A percentile compares a stretch with the other conserved stretches of the same genome.
phyloP scores from a whole-genome alignment of 176 grass and related monocot genomes.

The Zoysia pacifica region DNA sequence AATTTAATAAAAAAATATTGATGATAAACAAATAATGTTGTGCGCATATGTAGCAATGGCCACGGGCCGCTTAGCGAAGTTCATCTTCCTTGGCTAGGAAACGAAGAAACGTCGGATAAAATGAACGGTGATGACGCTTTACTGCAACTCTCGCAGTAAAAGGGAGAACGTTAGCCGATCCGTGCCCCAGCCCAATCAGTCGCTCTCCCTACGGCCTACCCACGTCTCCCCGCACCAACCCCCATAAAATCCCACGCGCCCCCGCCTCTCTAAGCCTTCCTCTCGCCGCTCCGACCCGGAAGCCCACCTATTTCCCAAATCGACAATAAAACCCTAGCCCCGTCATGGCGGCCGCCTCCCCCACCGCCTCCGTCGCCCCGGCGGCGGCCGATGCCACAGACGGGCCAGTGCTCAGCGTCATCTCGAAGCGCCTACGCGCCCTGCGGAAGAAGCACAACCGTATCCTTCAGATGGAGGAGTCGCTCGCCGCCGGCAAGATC shows the following conservation, averaged over 20 bases:
- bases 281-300: conserved; percentile 29
- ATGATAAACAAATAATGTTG: no score
- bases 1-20: no score
- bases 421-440: conserved; percentile 84
- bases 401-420: conserved; percentile 71
- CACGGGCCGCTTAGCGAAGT: no score
- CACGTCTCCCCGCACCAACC: background rate
- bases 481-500: conserved; percentile 64
- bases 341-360: conserved; percentile 49
- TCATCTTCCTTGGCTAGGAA: no score
- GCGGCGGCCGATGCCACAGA: conserved; percentile 57
- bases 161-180: background rate
- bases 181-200: conserved; percentile 12
- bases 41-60: no score
- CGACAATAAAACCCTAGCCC: conserved; percentile 42
- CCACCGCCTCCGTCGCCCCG: conserved; percentile 33
- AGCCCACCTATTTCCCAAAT: conserved; percentile 45
- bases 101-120: no score
- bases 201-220: no score
- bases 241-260: conserved; percentile 39
- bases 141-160: no score
- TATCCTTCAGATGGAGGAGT: conserved; percentile 94
- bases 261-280: background rate
- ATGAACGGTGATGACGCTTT: no score
- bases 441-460: conserved; percentile 97